Evolutionary conservation across 2,329 filamentous ascomycete genomes (phyloP).

Genomic region (Calonectria hongkongensis): DNA sequence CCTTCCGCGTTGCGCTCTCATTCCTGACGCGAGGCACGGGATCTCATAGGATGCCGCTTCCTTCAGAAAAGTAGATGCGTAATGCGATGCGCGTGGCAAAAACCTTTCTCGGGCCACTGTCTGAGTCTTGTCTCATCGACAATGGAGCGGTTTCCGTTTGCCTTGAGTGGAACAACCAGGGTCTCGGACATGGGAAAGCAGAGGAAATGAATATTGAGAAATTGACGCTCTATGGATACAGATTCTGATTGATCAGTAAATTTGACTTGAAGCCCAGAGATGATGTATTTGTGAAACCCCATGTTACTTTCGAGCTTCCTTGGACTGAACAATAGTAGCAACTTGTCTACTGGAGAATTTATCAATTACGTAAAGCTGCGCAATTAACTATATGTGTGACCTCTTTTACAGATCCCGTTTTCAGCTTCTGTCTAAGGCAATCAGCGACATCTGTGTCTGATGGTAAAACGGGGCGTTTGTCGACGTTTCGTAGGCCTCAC

Average conservation of each 20-base stretch:
- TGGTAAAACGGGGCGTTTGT: background rate
- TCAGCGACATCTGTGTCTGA: background rate
- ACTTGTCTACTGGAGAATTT: background rate
- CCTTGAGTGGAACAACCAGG: background rate
- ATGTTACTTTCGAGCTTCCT: background rate
- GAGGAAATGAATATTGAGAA: background rate
- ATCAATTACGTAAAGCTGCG: background rate
- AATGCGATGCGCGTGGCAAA: background rate
- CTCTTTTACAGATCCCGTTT: slow-evolving; percentile 6
- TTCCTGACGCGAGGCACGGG: slow-evolving; percentile 9
- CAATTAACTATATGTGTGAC: too few relatives aligned
- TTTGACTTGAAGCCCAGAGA: background rate
- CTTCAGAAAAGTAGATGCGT: background rate
- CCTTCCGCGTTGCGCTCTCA: background rate
- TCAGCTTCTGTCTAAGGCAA: background rate
- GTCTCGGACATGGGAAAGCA: background rate
- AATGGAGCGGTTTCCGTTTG: background rate
- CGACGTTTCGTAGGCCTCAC: background rate
- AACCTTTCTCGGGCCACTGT: background rate
- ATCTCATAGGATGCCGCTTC: background rate
- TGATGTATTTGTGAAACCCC: background rate
- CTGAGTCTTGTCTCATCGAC: slow-evolving; percentile 10
- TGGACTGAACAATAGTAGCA: background rate
- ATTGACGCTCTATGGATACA: too few relatives aligned
- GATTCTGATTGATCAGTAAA: background rate